phyloP scores from a whole-genome alignment of 495 filamentous ascomycete species.

The Lineolata rhizophorae region DNA sequence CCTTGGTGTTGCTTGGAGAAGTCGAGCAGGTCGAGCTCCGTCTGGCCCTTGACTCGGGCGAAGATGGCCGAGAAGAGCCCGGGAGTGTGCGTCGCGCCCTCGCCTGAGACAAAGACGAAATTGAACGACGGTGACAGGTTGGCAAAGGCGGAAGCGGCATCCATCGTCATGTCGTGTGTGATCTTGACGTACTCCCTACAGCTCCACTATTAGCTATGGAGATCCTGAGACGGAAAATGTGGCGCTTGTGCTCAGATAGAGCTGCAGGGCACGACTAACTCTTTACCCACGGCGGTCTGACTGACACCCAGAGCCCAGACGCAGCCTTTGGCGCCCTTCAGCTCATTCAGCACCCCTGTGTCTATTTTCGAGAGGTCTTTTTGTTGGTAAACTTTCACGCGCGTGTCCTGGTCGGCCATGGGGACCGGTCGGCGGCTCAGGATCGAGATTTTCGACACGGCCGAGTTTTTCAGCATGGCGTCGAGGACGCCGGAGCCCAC shows the following conservation, averaged over 20 bases:
- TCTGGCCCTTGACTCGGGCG: neutral
- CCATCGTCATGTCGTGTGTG: neutral
- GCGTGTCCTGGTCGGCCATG: neutral
- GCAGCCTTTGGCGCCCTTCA: conserved; percentile 1
- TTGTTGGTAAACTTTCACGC: neutral
- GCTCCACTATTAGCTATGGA: neutral
- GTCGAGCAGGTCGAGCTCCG: neutral
- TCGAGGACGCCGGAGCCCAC: conserved; percentile 2
- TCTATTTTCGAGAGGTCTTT: neutral
- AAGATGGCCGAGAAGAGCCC: neutral
- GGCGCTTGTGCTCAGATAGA: too few relatives aligned
- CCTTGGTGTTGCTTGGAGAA: neutral
- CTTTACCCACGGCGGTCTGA: conserved; percentile 1
- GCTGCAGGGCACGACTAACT: neutral
- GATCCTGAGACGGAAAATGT: too few relatives aligned
- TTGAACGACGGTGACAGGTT: neutral
- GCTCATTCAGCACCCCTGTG: neutral
- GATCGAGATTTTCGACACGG: neutral
- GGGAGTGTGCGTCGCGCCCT: neutral
- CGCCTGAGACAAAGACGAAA: conserved; percentile 1
- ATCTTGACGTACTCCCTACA: neutral
- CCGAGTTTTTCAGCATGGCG: neutral
- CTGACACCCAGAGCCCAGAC: conserved; percentile 2
- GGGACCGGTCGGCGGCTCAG: neutral
- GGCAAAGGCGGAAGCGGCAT: neutral